Conservation (phyloP, 495 filamentous ascomycete genomes). For the Neurospora sp. region DNA sequence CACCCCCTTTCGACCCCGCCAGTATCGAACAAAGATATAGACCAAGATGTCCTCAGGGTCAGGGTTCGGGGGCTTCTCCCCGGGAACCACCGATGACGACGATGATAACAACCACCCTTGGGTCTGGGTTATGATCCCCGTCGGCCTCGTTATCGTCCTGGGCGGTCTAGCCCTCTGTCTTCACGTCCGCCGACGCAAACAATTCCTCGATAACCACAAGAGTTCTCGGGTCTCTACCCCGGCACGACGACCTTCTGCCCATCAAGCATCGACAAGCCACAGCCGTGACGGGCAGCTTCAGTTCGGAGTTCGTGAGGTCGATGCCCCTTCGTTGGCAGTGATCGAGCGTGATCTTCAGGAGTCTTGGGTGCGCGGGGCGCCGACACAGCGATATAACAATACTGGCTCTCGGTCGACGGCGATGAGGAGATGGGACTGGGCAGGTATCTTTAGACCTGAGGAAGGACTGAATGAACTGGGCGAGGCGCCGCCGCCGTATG, state of each 20-base stretch:
- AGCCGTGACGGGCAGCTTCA: not conserved
- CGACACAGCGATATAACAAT: not conserved
- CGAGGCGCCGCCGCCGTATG: conserved; percentile 48
- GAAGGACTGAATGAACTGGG: conserved; percentile 49
- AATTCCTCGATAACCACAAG: not conserved
- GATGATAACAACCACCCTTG: not conserved
- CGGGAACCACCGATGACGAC: not conserved
- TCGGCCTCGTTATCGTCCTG: conserved; percentile 10
- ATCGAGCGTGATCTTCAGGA: conserved; percentile 19
- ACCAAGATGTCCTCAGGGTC: not conserved
- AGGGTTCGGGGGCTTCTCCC: not conserved
- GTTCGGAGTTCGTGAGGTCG: not conserved
- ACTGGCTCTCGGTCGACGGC: not conserved
- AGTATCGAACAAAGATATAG: not conserved
- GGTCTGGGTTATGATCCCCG: conserved; percentile 16
- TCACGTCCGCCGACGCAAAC: conserved; percentile 7
- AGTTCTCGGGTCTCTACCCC: not conserved
- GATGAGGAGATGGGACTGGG: conserved; percentile 3
- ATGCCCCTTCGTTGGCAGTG: not conserved
- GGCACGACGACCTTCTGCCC: not conserved
- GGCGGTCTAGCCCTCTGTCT: conserved; percentile 8
- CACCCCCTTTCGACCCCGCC: not conserved
- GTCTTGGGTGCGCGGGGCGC: conserved; percentile 13
- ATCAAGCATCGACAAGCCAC: not conserved
- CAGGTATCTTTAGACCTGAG: conserved; percentile 11